Percentiles rank a stretch among this genome's conserved stretches.
phyloP scores from a whole-genome alignment of 345 rosid genomes.

The Mangifera indica region DNA sequence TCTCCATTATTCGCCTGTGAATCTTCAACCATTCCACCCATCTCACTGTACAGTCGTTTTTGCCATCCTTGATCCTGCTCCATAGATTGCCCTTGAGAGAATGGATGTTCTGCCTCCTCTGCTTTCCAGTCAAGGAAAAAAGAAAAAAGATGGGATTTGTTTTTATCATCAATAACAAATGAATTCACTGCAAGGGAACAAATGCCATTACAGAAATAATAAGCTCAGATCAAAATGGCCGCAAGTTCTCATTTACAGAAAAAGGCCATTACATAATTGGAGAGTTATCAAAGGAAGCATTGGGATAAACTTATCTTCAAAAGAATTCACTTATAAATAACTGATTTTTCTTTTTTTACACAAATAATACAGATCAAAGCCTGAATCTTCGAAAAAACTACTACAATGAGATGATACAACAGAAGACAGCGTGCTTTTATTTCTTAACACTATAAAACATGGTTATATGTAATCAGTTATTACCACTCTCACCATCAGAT shows the following conservation, averaged over 20 bases:
- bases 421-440: constrained; percentile 25
- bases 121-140: constrained; percentile 32
- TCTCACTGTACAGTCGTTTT: constrained; percentile 33
- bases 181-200: background rate
- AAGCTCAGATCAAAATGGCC: constrained; percentile 5
- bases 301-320: constrained; percentile 2
- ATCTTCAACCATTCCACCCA: constrained; percentile 31
- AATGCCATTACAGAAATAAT: background rate
- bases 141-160: constrained; percentile 17
- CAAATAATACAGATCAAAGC: constrained; percentile 25
- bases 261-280: background rate
- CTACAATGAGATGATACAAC: constrained; percentile 35
- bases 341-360: constrained; percentile 24
- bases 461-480: constrained; percentile 58
- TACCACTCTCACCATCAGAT: constrained; percentile 98
- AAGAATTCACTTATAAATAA: constrained; percentile 15
- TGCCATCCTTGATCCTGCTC: constrained; percentile 37
- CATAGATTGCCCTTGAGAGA: constrained; percentile 32
- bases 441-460: constrained; percentile 32
- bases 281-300: background rate
- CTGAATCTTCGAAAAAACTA: constrained; percentile 25
- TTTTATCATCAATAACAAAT: constrained; percentile 19
- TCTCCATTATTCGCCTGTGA: constrained; percentile 32
- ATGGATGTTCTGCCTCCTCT: constrained; percentile 41
- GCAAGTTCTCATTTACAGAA: background rate